Base-by-base conservation (phyloP, 1,284 basidiomycete species). In the Cerioporus squamosus region DNA sequence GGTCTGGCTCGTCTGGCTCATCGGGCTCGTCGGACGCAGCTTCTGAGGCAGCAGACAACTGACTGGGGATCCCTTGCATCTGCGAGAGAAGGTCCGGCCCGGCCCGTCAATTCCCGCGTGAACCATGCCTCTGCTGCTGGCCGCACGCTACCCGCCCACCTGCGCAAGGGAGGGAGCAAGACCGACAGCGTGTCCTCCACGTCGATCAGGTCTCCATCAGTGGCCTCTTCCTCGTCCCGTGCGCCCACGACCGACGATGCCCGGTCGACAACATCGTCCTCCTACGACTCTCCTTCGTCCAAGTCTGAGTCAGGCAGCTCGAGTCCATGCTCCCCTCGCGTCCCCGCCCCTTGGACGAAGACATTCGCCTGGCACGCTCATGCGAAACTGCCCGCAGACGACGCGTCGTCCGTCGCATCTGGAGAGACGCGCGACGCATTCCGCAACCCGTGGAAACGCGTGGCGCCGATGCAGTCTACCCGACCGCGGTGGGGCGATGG, bases 71-170 rank as follows among this genome's bases (percentile, higher is more conserved):
- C n/a, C n/a, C n/a, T n/a, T n/a, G n/a, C n/a, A n/a, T n/a, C n/a
- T n/a, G n/a, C n/a, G n/a, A n/a, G n/a, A n/a, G n/a, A n/a, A n/a
- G n/a, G n/a, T n/a, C n/a, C n/a, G 2, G 9, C 29, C 29, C 8
- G 10, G 29, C 5, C 29, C 29, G 2, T 10, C 29, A 29, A 29
- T 29, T 10, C 29, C 10, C 29, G 29, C 8, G 2, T 29, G 29
- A 9, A 42, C 31, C 23, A 29, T 5, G 39, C 9, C 17, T n/a
- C 49, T 33, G 23, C 10, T 12, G 33, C 14, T 14, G 33, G 33
- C 14, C 33, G 33, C 33, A 36, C 33, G 5, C 26, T 57, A 33
- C 60, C 60, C 15, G n/a, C 60, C 24, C 60, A 61, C 49, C 49
- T 61, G 20, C 52, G 48, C 40, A 55, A 55, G 29, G 49, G 49